These are phyloP conservation scores for Myriosclerotinia duriaeana DNA, from an alignment of 2,329 filamentous ascomycete species.

Conservation along the genomic window DNA sequence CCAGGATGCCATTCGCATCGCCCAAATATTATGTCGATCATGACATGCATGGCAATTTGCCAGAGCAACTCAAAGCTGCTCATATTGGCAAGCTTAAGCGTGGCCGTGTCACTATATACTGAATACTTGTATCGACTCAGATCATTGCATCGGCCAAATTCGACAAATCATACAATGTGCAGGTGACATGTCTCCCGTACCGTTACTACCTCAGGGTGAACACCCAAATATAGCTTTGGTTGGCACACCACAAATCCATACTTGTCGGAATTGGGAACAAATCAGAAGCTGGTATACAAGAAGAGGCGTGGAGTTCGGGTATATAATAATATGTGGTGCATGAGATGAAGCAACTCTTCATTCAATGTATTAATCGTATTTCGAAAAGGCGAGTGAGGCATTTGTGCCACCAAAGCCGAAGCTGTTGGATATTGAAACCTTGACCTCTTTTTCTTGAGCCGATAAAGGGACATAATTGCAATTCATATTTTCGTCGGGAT, in stretches of 20 bases:
- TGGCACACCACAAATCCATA: slow-evolving; percentile 29
- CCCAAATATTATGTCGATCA: slow-evolving; percentile 28
- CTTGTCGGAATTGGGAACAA: slow-evolving; percentile 28
- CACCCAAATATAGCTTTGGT: slow-evolving; percentile 23
- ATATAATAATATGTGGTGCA: slow-evolving; percentile 19
- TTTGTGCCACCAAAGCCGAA: slow-evolving; percentile 99
- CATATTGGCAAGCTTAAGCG: slow-evolving; percentile 25
- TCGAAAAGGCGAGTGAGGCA: slow-evolving; percentile 75
- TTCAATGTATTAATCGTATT: slow-evolving; percentile 30
- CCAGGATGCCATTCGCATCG: slow-evolving; percentile 25
- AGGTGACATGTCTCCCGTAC: slow-evolving; percentile 29
- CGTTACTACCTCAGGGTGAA: slow-evolving; percentile 24
- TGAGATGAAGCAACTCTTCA: not conserved
- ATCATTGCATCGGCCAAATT: slow-evolving; percentile 32
- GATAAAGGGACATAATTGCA: slow-evolving; percentile 82
- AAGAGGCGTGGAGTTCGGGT: slow-evolving; percentile 26
- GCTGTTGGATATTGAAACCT: slow-evolving; percentile 84
- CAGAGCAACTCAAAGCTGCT: slow-evolving; percentile 18
- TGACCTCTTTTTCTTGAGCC: slow-evolving; percentile 68
- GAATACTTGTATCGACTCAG: slow-evolving; percentile 14
- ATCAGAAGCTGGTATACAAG: slow-evolving; percentile 28
- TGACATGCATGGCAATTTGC: slow-evolving; percentile 22
- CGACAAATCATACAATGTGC: slow-evolving; percentile 30
- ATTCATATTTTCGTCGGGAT: slow-evolving; percentile 63
- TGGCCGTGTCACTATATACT: not conserved